Evolutionary conservation across 768 basidiomycete genomes (phyloP).

Genomic region (Leccinum boreale): DNA sequence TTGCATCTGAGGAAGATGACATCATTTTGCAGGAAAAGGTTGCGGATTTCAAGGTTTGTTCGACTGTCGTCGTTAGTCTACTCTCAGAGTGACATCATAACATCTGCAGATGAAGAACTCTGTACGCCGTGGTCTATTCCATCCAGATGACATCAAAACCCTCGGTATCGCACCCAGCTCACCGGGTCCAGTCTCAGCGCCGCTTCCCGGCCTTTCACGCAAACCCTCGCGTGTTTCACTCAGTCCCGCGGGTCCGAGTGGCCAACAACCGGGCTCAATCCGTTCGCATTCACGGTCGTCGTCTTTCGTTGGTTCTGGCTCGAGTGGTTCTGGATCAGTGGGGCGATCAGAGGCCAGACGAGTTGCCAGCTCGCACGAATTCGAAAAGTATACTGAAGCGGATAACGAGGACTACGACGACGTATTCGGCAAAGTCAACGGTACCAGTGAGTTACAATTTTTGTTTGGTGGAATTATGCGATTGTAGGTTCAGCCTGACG

Average conservation of each 20-base stretch:
- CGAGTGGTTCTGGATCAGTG: constrained; percentile 49
- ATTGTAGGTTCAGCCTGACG: neutral
- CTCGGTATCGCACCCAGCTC: constrained; percentile 50
- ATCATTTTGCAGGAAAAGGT: constrained; percentile 70
- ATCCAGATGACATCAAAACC: constrained; percentile 86
- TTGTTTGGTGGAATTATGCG: neutral
- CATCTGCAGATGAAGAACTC: constrained; percentile 63
- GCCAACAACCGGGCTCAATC: constrained; percentile 24
- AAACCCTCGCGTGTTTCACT: constrained; percentile 54
- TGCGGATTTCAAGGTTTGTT: constrained; percentile 72
- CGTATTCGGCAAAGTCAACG: constrained; percentile 79
- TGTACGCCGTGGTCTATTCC: constrained; percentile 72
- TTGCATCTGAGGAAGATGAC: constrained; percentile 78
- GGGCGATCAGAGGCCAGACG: constrained; percentile 64
- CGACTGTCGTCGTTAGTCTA: neutral
- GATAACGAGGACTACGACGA: constrained; percentile 95
- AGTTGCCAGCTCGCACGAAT: constrained; percentile 55
- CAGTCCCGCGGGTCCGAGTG: constrained; percentile 39
- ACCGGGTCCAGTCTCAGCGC: constrained; percentile 66
- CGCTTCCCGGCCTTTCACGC: constrained; percentile 53
- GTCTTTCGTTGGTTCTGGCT: constrained; percentile 45
- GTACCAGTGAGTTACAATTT: constrained; percentile 49
- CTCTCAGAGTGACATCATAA: neutral
- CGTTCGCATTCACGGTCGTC: constrained; percentile 58
- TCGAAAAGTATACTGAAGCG: constrained; percentile 83